Conservation (phyloP, 1,284 basidiomycete species). For the Pterulicium gracile region DNA sequence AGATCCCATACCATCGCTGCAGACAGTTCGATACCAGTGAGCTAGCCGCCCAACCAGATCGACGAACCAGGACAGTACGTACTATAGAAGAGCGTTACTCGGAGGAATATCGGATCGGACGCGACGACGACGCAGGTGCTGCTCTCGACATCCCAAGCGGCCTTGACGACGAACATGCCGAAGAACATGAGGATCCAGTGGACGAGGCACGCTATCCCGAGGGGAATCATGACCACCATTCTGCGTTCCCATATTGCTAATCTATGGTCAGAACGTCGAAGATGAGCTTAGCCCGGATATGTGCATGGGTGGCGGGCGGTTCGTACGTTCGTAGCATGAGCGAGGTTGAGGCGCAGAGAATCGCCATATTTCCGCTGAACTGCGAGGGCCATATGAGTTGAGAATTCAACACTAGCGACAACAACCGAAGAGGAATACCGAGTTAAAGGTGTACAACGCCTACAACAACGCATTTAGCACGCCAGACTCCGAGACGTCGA, state of each 20-base stretch:
- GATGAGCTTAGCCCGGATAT: slow-evolving; percentile 5
- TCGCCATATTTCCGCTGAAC: slow-evolving; percentile 56
- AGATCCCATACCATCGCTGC: slow-evolving; percentile 61
- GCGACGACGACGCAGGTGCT: slow-evolving; percentile 37
- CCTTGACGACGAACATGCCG: slow-evolving; percentile 54
- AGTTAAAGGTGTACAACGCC: slow-evolving; percentile 60
- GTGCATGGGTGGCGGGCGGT: not conserved
- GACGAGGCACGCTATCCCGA: slow-evolving; percentile 42
- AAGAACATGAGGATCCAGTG: slow-evolving; percentile 61
- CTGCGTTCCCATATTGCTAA: slow-evolving; percentile 62
- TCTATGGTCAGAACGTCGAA: slow-evolving; percentile 30
- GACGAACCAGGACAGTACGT: slow-evolving; percentile 16
- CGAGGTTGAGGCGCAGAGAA: slow-evolving; percentile 52
- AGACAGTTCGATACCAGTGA: slow-evolving; percentile 3
- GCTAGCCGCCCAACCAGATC: too few relatives aligned
- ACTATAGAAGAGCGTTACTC: slow-evolving; percentile 62
- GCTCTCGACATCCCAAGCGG: slow-evolving; percentile 32
- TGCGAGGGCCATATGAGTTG: slow-evolving; percentile 14
- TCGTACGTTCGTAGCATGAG: slow-evolving; percentile 61
- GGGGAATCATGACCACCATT: slow-evolving; percentile 32
- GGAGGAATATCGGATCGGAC: slow-evolving; percentile 44
- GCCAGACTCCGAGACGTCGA: slow-evolving; percentile 1
- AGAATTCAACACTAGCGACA: not conserved
- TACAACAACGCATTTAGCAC: slow-evolving; percentile 15
- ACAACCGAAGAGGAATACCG: slow-evolving; percentile 25